Conservation (phyloP, 2,329 filamentous ascomycete species). For the Amylocarpus encephaloides region DNA sequence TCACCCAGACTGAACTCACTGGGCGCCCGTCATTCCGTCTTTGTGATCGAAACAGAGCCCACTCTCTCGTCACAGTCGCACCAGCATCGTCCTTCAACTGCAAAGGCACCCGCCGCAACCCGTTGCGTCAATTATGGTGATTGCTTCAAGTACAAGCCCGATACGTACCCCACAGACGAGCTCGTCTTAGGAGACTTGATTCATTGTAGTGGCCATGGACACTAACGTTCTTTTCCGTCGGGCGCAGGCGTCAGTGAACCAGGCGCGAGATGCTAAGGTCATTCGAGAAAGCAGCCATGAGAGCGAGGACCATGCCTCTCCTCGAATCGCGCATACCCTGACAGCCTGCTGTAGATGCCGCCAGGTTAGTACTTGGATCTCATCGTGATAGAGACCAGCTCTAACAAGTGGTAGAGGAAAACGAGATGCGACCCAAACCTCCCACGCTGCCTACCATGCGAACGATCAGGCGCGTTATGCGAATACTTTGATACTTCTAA, state of each 20-base stretch:
- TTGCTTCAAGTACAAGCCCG: slow-evolving; percentile 12
- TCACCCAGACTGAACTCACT: too few relatives aligned
- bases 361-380: slow-evolving; percentile 49
- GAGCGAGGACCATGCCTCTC: slow-evolving; percentile 42
- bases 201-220: slow-evolving; percentile 43
- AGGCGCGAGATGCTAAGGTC: slow-evolving; percentile 28
- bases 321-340: slow-evolving; percentile 69
- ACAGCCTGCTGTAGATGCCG: slow-evolving; percentile 76
- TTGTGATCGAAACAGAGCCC: too few relatives aligned
- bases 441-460: slow-evolving; percentile 86
- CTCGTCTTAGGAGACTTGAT: neutral
- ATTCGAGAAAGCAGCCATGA: slow-evolving; percentile 35
- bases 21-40: too few relatives aligned
- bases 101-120: neutral
- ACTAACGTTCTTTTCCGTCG: slow-evolving; percentile 53
- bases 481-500: slow-evolving; percentile 93
- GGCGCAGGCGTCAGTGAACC: slow-evolving; percentile 40
- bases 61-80: neutral
- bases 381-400: neutral
- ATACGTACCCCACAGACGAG: slow-evolving; percentile 4
- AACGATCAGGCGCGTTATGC: slow-evolving; percentile 83
- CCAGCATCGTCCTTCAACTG: neutral
- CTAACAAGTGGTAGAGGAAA: slow-evolving; percentile 56
- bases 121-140: slow-evolving; percentile 21
- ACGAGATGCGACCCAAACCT: slow-evolving; percentile 91